Percentiles rank a stretch among this genome's conserved stretches.
These are phyloP conservation scores for Nadsonia fulvescens DNA, from an alignment of 805 yeast species.

Conservation along the genomic window DNA sequence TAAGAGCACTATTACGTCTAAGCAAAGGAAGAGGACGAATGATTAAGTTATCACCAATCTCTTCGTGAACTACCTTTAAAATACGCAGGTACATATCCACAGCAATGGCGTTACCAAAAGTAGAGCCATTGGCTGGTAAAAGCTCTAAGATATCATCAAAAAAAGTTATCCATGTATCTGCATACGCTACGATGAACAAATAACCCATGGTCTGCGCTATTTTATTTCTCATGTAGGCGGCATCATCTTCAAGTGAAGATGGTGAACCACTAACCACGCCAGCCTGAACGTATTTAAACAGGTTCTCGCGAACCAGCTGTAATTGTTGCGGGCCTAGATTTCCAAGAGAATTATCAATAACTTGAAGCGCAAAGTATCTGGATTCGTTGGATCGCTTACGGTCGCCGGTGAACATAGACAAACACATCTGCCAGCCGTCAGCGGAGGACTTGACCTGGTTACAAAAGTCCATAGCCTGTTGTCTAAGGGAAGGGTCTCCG, in stretches of 20 bases:
- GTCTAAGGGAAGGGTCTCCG: slow-evolving; percentile 41
- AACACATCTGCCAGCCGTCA: slow-evolving; percentile 30
- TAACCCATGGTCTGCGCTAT: slow-evolving; percentile 36
- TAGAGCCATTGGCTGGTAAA: slow-evolving; percentile 14
- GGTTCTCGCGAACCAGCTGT: slow-evolving; percentile 25
- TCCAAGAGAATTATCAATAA: slow-evolving; percentile 38
- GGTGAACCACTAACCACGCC: slow-evolving; percentile 12
- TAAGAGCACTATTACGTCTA: slow-evolving; percentile 51
- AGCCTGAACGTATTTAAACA: slow-evolving; percentile 28
- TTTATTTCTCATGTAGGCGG: slow-evolving; percentile 33
- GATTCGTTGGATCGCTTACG: slow-evolving; percentile 32
- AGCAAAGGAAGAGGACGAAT: slow-evolving; percentile 39
- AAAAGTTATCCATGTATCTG: slow-evolving; percentile 30
- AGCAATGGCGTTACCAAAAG: slow-evolving; percentile 24
- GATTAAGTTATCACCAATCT: slow-evolving; percentile 84
- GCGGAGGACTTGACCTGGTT: slow-evolving; percentile 25
- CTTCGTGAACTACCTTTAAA: slow-evolving; percentile 61
- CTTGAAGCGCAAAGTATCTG: slow-evolving; percentile 53
- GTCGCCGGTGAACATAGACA: slow-evolving; percentile 22
- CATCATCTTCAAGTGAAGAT: slow-evolving; percentile 19
- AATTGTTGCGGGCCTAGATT: slow-evolving; percentile 29
- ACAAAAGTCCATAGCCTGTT: slow-evolving; percentile 31
- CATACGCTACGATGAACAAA: slow-evolving; percentile 31
- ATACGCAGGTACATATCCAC: slow-evolving; percentile 63
- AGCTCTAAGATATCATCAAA: slow-evolving; percentile 31